Conservation (phyloP, 2,329 filamentous ascomycete species). For the Pseudocercospora cruenta region DNA sequence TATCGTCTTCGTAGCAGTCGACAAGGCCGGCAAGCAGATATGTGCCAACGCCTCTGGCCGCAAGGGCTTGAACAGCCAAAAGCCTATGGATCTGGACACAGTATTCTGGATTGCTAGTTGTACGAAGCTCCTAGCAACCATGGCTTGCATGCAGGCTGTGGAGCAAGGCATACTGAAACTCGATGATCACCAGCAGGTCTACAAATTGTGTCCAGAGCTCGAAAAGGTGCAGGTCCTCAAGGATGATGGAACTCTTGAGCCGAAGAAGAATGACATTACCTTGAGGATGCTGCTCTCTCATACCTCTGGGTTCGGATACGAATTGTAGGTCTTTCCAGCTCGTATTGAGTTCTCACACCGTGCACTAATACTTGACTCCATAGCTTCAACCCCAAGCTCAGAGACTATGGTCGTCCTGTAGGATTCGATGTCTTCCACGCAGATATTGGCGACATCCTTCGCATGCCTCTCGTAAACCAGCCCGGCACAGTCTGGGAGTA, state of each 20-base stretch:
- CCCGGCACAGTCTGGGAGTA: constrained; percentile 67
- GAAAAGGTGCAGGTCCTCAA: constrained; percentile 47
- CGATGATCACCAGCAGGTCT: constrained; percentile 47
- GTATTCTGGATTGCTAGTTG: constrained; percentile 62
- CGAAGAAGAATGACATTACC: constrained; percentile 53
- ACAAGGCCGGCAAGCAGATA: constrained; percentile 49
- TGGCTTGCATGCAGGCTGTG: constrained; percentile 54
- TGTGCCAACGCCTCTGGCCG: constrained; percentile 49
- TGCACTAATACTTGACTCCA: not conserved
- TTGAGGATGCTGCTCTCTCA: constrained; percentile 56
- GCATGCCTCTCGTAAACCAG: constrained; percentile 63
- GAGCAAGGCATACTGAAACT: constrained; percentile 48
- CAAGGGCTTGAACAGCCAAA: constrained; percentile 39
- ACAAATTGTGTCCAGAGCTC: constrained; percentile 49
- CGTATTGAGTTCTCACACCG: no score
- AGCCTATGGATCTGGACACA: constrained; percentile 62
- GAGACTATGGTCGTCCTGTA: constrained; percentile 49
- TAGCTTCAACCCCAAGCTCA: constrained; percentile 48
- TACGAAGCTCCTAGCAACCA: constrained; percentile 48
- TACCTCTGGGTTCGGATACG: constrained; percentile 56
- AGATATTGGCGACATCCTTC: constrained; percentile 52
- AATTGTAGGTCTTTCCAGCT: constrained; percentile 39
- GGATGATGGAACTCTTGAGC: constrained; percentile 45
- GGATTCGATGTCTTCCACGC: constrained; percentile 64
- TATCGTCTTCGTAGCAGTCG: constrained; percentile 50